Evolutionary conservation across 805 yeast species (phyloP).

Genomic region (Blastobotrys attinorum): DNA sequence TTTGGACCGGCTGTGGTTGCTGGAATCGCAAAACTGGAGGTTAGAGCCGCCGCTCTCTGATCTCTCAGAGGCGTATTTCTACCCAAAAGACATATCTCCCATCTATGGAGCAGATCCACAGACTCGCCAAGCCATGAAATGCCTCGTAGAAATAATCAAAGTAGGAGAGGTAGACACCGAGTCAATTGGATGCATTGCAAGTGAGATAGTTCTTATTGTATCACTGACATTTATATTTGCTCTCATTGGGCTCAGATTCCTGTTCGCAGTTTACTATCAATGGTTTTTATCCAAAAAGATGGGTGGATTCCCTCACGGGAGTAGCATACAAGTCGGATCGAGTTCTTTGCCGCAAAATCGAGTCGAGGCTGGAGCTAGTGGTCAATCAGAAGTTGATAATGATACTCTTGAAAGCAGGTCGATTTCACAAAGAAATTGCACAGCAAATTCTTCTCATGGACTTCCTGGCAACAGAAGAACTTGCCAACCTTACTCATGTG

Average conservation of each 20-base stretch:
- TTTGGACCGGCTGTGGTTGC: constrained; percentile 59
- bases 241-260: constrained; percentile 58
- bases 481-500: background rate
- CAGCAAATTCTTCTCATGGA: background rate
- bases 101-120: constrained; percentile 27
- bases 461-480: background rate
- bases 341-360: background rate
- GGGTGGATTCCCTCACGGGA: constrained; percentile 3
- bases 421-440: too few relatives aligned
- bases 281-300: constrained; percentile 50
- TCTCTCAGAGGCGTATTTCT: constrained; percentile 38
- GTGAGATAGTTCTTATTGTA: constrained; percentile 56
- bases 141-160: constrained; percentile 68
- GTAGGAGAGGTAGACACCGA: constrained; percentile 61
- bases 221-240: constrained; percentile 67
- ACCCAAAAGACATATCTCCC: constrained; percentile 14
- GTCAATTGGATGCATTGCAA: constrained; percentile 78
- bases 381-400: too few relatives aligned
- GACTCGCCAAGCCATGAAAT: constrained; percentile 50
- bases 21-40: constrained; percentile 48
- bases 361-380: background rate
- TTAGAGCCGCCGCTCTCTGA: constrained; percentile 60
- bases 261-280: constrained; percentile 72
- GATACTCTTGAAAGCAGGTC: too few relatives aligned
- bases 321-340: background rate